Evolutionary conservation across 371 early-diverging fungal species (phyloP).

Genomic region (Mucor lusitanicus): DNA sequence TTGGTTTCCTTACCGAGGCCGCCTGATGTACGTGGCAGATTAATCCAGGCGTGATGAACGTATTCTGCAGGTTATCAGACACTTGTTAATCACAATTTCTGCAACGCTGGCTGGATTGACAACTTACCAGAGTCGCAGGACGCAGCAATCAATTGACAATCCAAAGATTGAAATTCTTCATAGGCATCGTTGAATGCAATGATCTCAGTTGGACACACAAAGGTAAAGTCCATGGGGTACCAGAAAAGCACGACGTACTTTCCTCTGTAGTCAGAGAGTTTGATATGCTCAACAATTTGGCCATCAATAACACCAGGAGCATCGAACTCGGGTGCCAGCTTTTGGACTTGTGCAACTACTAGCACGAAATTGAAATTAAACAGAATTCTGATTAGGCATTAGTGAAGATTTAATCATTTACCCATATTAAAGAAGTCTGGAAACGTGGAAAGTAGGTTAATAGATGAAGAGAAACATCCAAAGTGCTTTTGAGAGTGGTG

Average conservation of each 20-base stretch:
- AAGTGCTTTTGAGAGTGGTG: too few relatives aligned
- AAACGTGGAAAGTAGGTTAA: background rate
- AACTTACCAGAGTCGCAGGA: slow-evolving; percentile 47
- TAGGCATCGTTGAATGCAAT: slow-evolving; percentile 63
- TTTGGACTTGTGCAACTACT: slow-evolving; percentile 35
- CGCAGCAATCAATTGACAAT: slow-evolving; percentile 52
- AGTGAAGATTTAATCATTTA: background rate
- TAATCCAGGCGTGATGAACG: slow-evolving; percentile 66
- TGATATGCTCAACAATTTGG: slow-evolving; percentile 68
- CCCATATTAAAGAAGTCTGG: background rate
- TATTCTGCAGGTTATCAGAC: slow-evolving; percentile 26
- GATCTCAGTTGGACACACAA: slow-evolving; percentile 73
- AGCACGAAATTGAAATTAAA: background rate
- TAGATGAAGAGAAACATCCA: too few relatives aligned
- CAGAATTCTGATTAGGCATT: background rate
- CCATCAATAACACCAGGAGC: slow-evolving; percentile 73
- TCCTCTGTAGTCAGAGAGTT: slow-evolving; percentile 86
- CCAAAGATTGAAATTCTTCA: slow-evolving; percentile 64
- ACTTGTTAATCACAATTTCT: background rate
- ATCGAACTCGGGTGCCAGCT: slow-evolving; percentile 72
- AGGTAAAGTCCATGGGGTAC: slow-evolving; percentile 52
- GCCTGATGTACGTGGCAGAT: slow-evolving; percentile 71
- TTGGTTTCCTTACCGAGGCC: slow-evolving; percentile 75
- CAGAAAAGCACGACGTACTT: slow-evolving; percentile 50
- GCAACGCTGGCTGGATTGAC: background rate